A percentile compares a stretch with the other conserved stretches of the same genome.
Conservation (phyloP, 495 filamentous ascomycete species). For the Extremus antarcticus region DNA sequence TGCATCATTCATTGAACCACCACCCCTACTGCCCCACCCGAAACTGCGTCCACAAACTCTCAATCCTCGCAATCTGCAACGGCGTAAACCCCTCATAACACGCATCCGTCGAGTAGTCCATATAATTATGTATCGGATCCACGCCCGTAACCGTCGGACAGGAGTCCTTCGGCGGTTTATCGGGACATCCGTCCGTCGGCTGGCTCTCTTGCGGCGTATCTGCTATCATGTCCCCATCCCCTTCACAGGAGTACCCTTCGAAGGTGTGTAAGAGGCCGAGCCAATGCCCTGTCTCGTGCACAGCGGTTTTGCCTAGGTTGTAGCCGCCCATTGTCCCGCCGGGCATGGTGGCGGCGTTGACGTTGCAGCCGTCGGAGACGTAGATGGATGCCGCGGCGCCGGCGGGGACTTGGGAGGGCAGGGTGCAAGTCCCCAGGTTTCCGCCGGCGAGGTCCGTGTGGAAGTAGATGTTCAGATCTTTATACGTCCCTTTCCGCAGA, state of each 20-base stretch:
- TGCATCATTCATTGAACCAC: background rate
- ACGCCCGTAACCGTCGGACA: conserved; percentile 39
- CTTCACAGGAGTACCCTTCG: conserved; percentile 46
- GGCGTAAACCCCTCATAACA: conserved; percentile 28
- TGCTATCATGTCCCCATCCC: conserved; percentile 43
- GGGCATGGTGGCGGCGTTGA: conserved; percentile 45
- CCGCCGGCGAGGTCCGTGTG: conserved; percentile 39
- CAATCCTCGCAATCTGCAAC: conserved; percentile 24
- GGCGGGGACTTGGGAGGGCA: conserved; percentile 21
- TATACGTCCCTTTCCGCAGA: conserved; percentile 50
- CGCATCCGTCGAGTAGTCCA: conserved; percentile 53
- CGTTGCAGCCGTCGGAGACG: conserved; percentile 47
- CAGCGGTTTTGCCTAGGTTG: conserved; percentile 48
- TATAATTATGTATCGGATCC: conserved; percentile 55
- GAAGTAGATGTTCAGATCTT: conserved; percentile 55
- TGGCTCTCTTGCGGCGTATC: conserved; percentile 48
- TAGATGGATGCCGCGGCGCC: conserved; percentile 31
- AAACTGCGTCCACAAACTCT: conserved; percentile 27
- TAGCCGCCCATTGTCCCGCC: conserved; percentile 41
- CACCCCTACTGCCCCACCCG: conserved; percentile 19
- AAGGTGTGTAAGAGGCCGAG: conserved; percentile 56
- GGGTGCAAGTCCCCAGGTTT: conserved; percentile 48
- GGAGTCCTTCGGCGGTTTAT: conserved; percentile 36
- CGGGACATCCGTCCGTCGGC: conserved; percentile 49
- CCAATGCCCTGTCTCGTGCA: conserved; percentile 61